These are phyloP conservation scores for Coemansia sp. DNA, from an alignment of 192 early-diverging fungal species.

Conservation along the genomic window DNA sequence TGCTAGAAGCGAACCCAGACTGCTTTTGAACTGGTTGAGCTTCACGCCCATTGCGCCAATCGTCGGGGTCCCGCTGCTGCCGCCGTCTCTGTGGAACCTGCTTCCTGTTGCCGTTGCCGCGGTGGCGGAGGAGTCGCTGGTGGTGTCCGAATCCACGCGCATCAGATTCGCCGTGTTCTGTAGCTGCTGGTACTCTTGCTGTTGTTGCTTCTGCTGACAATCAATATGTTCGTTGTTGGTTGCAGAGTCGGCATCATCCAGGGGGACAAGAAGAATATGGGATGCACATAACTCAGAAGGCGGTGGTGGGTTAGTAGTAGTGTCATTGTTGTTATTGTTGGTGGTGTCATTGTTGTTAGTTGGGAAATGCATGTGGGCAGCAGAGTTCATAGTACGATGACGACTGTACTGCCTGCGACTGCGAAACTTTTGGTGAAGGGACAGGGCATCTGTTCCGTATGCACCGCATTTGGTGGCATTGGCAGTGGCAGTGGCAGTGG, in stretches of 20 bases:
- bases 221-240: not conserved
- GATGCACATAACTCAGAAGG: constrained; percentile 13
- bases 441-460: not conserved
- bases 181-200: constrained; percentile 8
- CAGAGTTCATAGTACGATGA: not conserved
- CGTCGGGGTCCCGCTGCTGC: not conserved
- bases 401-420: constrained; percentile 3
- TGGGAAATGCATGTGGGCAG: not conserved
- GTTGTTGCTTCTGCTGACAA: not conserved
- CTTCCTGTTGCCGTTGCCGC: not conserved
- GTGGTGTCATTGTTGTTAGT: not conserved
- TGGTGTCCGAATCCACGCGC: constrained; percentile 8
- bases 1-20: constrained; percentile 35
- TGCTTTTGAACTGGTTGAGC: constrained; percentile 24
- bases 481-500: not conserved
- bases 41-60: constrained; percentile 3
- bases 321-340: constrained; percentile 1
- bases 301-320: not conserved
- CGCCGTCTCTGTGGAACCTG: constrained; percentile 1
- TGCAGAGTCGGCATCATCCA: constrained; percentile 1
- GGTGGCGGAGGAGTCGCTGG: constrained; percentile 4
- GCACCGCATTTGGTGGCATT: not conserved
- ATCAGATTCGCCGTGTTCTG: not conserved
- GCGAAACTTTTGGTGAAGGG: not conserved
- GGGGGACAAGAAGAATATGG: constrained; percentile 21